A percentile compares a stretch with the other conserved stretches of the same genome.
phyloP scores from a whole-genome alignment of 257 asterid species.

The Thymus mandschuricus region DNA sequence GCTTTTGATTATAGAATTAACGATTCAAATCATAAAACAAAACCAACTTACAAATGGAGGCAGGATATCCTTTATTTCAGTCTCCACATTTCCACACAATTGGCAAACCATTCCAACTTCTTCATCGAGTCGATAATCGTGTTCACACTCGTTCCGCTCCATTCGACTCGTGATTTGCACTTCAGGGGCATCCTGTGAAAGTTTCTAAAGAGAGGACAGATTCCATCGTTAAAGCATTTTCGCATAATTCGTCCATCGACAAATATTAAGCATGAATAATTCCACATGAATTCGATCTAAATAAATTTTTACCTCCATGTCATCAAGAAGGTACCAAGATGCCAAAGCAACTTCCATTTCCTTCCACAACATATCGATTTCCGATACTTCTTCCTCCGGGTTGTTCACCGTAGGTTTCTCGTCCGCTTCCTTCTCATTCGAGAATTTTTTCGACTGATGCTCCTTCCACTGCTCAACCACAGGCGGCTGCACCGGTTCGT shows the following conservation, averaged over 20 bases:
- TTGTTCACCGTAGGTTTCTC: slow-evolving; percentile 38
- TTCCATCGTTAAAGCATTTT: neutral
- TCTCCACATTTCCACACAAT: slow-evolving; percentile 73
- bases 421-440: slow-evolving; percentile 36
- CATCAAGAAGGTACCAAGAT: slow-evolving; percentile 78
- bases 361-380: slow-evolving; percentile 87
- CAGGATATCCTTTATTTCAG: slow-evolving; percentile 82
- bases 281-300: neutral
- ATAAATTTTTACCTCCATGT: slow-evolving; percentile 56
- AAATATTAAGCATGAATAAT: too few relatives aligned
- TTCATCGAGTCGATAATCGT: slow-evolving; percentile 79
- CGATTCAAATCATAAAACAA: slow-evolving; percentile 10
- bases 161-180: slow-evolving; percentile 38
- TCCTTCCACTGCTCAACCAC: slow-evolving; percentile 90
- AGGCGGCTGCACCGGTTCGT: slow-evolving; percentile 76
- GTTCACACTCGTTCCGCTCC: slow-evolving; percentile 54
- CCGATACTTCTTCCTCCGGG: slow-evolving; percentile 69
- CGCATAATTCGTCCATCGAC: too few relatives aligned
- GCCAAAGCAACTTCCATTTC: slow-evolving; percentile 97
- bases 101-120: slow-evolving; percentile 83
- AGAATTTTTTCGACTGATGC: slow-evolving; percentile 49
- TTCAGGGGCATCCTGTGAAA: slow-evolving; percentile 50
- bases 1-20: neutral
- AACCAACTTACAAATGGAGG: slow-evolving; percentile 79
- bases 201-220: neutral